These are phyloP conservation scores for Geotrichum australiense DNA, from an alignment of 1,139 yeast genomes.

Conservation along the genomic window DNA sequence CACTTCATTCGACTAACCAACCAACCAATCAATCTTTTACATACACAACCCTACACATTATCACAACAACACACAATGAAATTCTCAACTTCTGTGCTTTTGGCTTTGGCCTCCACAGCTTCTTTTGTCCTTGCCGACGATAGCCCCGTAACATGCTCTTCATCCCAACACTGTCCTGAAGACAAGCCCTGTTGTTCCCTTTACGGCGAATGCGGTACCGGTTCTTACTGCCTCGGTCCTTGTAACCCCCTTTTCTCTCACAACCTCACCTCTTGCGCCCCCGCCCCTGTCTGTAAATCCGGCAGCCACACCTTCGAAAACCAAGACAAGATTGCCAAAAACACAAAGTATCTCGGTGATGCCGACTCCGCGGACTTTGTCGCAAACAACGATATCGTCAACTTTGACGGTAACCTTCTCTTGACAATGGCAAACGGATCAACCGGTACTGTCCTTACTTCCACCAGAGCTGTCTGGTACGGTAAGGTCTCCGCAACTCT, in stretches of 20 bases:
- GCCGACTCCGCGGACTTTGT: constrained; percentile 62
- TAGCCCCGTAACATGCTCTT: constrained; percentile 41
- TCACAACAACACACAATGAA: constrained; percentile 4
- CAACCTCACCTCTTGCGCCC: constrained; percentile 59
- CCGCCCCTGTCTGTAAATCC: constrained; percentile 40
- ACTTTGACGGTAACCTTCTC: constrained; percentile 46
- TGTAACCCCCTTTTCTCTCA: constrained; percentile 66
- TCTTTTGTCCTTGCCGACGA: constrained; percentile 18
- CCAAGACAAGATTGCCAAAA: constrained; percentile 32
- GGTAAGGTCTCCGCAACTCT: constrained; percentile 67
- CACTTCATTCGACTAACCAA: too few relatives aligned
- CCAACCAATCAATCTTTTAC: too few relatives aligned
- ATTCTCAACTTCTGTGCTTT: constrained; percentile 10
- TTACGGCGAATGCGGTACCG: constrained; percentile 80
- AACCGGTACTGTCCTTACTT: constrained; percentile 77
- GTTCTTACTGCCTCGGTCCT: constrained; percentile 73
- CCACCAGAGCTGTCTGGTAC: constrained; percentile 78
- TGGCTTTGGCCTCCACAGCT: constrained; percentile 12
- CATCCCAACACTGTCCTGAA: constrained; percentile 55
- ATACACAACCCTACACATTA: too few relatives aligned
- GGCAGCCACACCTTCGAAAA: constrained; percentile 24
- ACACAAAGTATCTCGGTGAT: constrained; percentile 61
- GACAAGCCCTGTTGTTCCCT: constrained; percentile 75
- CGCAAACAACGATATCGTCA: constrained; percentile 59
- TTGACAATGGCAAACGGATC: constrained; percentile 74